A percentile compares a stretch with the other conserved stretches of the same genome.
Conservation (phyloP, 2,329 filamentous ascomycete genomes). For the Nemania diffusa region DNA sequence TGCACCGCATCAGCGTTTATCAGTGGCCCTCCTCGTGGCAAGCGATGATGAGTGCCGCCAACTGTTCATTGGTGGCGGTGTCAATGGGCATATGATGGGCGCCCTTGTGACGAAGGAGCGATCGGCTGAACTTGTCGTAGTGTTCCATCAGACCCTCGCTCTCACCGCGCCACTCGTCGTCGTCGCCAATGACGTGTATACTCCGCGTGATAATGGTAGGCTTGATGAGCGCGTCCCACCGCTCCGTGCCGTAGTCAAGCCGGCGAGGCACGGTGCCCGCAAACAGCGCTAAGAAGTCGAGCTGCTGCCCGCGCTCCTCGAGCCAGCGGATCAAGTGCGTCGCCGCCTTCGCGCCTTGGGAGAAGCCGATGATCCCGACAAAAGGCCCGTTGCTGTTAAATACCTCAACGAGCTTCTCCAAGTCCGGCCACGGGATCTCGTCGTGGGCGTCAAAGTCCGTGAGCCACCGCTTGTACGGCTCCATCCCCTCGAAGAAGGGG, state of each 20-base stretch:
- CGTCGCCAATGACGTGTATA: slow-evolving; percentile 33
- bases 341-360: slow-evolving; percentile 32
- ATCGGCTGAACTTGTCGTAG: slow-evolving; percentile 23
- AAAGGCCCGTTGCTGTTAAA: slow-evolving; percentile 32
- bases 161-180: slow-evolving; percentile 29
- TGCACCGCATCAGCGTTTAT: slow-evolving; percentile 2
- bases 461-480: slow-evolving; percentile 38
- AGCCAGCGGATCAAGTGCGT: slow-evolving; percentile 32
- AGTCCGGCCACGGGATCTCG: slow-evolving; percentile 27
- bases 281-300: slow-evolving; percentile 29
- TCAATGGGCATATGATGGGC: slow-evolving; percentile 34
- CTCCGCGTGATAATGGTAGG: slow-evolving; percentile 30
- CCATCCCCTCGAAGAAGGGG: slow-evolving; percentile 40
- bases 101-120: slow-evolving; percentile 27
- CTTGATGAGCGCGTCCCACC: slow-evolving; percentile 29
- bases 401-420: slow-evolving; percentile 24
- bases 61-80: slow-evolving; percentile 19
- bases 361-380: slow-evolving; percentile 32
- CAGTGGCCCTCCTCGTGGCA: slow-evolving; percentile 22
- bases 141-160: slow-evolving; percentile 33
- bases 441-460: slow-evolving; percentile 26
- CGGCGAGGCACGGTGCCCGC: slow-evolving; percentile 30
- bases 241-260: slow-evolving; percentile 15
- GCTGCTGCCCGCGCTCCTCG: slow-evolving; percentile 32
- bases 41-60: slow-evolving; percentile 28